Evolutionary conservation across 2,329 filamentous ascomycete species (phyloP), one percentile per base, ranked within the genome.

Genomic region (Fusarium piperis): DNA sequence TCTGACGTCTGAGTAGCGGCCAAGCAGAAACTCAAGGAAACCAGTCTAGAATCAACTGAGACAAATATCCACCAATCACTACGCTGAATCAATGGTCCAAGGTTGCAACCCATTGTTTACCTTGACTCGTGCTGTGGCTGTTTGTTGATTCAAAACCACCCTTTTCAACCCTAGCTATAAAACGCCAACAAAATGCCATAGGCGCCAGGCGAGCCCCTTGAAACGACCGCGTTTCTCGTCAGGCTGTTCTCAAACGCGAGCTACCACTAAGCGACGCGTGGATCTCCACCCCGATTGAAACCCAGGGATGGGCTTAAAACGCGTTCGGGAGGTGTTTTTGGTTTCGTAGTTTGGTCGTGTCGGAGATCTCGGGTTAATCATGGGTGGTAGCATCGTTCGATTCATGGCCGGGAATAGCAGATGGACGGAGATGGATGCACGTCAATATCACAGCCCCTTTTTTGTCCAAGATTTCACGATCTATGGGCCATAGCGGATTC

Each of bases 361-460:
- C 20, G 46, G n/a, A 58, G 57, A 36, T 18, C n/a, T 57, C 13
- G 12, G 52, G 26, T 62, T 30, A 41, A 35, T 62, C 33, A 36
- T 38, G 18, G n/a, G 51, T 28, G 18, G 60, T 38, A 26, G 32
- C 16, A 38, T 48, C 38, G 26, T 62, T 62, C 52, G 52, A 58
- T 58, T 41, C 18, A n/a, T 32, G 15, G 23, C 15, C 52, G 52
- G 60, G 60, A 63, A 58, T 63, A 63, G 39, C 60, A 35, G 12
- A 4, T 20, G 13, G 11, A 26, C 11, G 18, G 10, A n/a, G n/a
- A 58, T 59, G 11, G 16, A 41, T 18, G 44, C 55, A 26, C 15
- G 26, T 33, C 53, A 12, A 30, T 16, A 38, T 23, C 16, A 36
- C 33, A 2, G 10, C 26, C 15, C 20, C 32, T 20, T 36, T 33